Evolutionary conservation across 108 stramenopile species (phyloP).

Genomic region (Cyclotella distinguenda): DNA sequence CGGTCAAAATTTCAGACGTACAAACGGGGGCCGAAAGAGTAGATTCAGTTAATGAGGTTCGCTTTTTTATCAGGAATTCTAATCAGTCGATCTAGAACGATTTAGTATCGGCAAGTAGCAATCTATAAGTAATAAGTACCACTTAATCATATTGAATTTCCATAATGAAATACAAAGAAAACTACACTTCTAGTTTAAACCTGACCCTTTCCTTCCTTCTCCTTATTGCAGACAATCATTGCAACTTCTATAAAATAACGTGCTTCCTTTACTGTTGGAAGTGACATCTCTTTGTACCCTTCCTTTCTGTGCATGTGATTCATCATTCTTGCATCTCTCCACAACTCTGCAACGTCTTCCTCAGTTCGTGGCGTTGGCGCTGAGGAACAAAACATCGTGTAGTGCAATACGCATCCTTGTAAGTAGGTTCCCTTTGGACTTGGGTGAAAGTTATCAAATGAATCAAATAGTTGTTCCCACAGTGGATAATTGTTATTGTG

Average conservation of each 20-base stretch:
- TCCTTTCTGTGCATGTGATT: slow-evolving; percentile 17
- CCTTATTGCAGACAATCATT: slow-evolving; percentile 10
- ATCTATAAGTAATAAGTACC: too few species aligned
- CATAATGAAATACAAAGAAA: too few species aligned
- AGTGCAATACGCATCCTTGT: slow-evolving; percentile 66
- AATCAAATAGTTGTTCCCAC: slow-evolving; percentile 64
- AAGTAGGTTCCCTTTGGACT: slow-evolving; percentile 72
- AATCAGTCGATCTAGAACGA: too few species aligned
- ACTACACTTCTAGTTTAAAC: too few species aligned
- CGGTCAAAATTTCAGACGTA: too few species aligned
- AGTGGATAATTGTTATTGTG: slow-evolving; percentile 25
- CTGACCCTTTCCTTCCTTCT: too few species aligned
- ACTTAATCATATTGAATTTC: too few species aligned
- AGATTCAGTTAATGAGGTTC: too few species aligned
- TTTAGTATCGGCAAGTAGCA: too few species aligned
- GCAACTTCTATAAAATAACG: slow-evolving; percentile 39
- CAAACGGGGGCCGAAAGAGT: too few species aligned
- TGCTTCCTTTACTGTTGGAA: slow-evolving; percentile 59
- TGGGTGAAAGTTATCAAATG: slow-evolving; percentile 69
- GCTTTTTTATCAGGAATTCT: too few species aligned
- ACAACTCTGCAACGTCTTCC: slow-evolving; percentile 27
- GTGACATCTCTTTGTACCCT: slow-evolving; percentile 30
- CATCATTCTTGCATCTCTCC: slow-evolving; percentile 46
- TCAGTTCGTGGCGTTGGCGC: slow-evolving; percentile 25
- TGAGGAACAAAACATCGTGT: slow-evolving; percentile 45